Base-by-base conservation (phyloP, 495 filamentous ascomycete species). In the Xylaria venustula region DNA sequence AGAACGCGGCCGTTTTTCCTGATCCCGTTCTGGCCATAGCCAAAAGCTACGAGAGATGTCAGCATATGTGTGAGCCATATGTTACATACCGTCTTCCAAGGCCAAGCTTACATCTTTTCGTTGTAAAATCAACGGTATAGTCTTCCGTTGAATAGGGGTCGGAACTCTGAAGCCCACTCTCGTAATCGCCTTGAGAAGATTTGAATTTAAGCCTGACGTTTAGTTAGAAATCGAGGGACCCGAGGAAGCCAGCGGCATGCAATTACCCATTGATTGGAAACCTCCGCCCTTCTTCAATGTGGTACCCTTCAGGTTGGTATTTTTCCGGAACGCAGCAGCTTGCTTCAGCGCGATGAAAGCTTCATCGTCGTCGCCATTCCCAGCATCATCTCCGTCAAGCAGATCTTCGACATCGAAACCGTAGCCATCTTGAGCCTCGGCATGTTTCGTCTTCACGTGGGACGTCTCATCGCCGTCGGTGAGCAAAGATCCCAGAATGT, bases 11-110 rank as follows among this genome's bases (percentile, higher is more conserved):
- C 0, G 93, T 97, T 42, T 98, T 98, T 72, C 94, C 94, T 37
- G 91, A 96, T 71, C 94, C 94, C 19, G 94, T 98, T 50, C 94
- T 82, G 3, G 94, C 94, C 95, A 98, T 99, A 58, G 91, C 94
- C 7, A 98, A 92, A 4, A 99, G 91, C 56, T 59, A 34, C 2
- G n/a, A 0, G 2, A 44, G 2, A 15, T 2, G 19, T 59, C 15
- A 59, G 44, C 34, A 9, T 5, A 20, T 42, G 17, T 23, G 11
- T 14, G 30, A 28, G 11, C 6, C 30, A 17, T 9, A 50, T 5
- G 8, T 3, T 15, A 19, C 8, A 6, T 44, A n/a, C n/a, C n/a
- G n/a, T 12, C 6, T 37, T 50, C 1, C 32, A 14, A 12, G 12
- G n/a, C 11, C 22, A 44, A 23, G 32, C 56, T 50, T 34, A 59